Evolutionary conservation across 2,329 filamentous ascomycete species (phyloP).

Genomic region (Geosmithia putterillii): DNA sequence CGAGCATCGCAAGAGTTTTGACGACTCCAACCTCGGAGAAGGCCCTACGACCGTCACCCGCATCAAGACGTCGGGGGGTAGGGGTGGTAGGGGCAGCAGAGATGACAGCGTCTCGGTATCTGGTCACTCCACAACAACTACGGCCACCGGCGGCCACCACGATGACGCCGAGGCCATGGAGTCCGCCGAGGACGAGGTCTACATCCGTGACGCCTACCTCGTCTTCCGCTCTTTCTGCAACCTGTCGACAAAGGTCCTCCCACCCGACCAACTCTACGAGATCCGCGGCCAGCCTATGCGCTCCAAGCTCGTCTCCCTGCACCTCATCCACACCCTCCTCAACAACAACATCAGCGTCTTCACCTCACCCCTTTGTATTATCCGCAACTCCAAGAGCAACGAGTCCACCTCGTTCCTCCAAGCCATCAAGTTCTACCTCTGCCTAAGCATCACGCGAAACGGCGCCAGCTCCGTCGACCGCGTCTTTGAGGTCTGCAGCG

Average conservation of each 20-base stretch:
- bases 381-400: conserved; percentile 79
- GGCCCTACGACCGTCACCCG: conserved; percentile 56
- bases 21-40: conserved; percentile 54
- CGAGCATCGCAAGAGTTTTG: conserved; percentile 56
- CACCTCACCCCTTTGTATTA: conserved; percentile 81
- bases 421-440: conserved; percentile 93
- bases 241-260: conserved; percentile 81
- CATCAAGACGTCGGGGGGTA: conserved; percentile 30
- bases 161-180: conserved; percentile 41
- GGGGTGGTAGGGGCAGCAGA: conserved; percentile 18
- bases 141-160: conserved; percentile 37
- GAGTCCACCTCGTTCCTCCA: conserved; percentile 85
- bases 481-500: conserved; percentile 90
- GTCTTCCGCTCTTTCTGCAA: conserved; percentile 98
- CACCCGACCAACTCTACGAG: conserved; percentile 85
- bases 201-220: conserved; percentile 91
- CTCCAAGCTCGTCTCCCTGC: conserved; percentile 87
- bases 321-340: conserved; percentile 87
- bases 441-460: conserved; percentile 87
- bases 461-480: conserved; percentile 84
- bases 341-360: conserved; percentile 92
- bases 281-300: conserved; percentile 92
- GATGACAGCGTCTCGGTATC: conserved; percentile 27
- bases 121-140: conserved; percentile 39
- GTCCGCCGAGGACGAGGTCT: conserved; percentile 75